Evolutionary conservation across 192 early-diverging fungal genomes (phyloP), one percentile per base, ranked within the genome.

Genomic region (Coemansia reversa): DNA sequence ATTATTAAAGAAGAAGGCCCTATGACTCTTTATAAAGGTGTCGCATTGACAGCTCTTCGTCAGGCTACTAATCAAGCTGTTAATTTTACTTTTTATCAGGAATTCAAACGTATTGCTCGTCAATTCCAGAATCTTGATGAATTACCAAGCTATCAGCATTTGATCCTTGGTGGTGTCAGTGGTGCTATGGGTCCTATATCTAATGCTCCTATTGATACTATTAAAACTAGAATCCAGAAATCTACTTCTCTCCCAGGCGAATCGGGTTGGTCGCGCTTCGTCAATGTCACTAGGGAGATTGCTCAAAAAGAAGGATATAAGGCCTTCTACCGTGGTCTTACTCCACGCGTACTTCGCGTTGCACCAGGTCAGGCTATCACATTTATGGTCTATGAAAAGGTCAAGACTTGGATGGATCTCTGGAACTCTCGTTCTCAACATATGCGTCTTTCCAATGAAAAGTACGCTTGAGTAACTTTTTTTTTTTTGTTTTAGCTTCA

Each of bases 31-130:
- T 98, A 97, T 84, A 94, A 95, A 82, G 96, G 96, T 61, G 93
- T 98, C 4, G 86, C 88, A 12, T 82, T 98, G 58, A 98, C 96
- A 2, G 94, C 93, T 22, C 81, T 95, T 20, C 89, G 96, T 57
- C 94, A 98, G 84, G 88, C 91, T 79, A 96, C 92, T 60, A 98
- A 98, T 86, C 96, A 98, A 75, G 96, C 95, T 52, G 96, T 92
- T 72, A 98, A 98, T 86, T 98, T 98, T 76, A 97, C 96, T 1
- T 92, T 92, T 22, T 98, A 97, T 83, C 92, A 94, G 54, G 91
- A 92, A 73, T 85, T 98, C 71, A 97, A 96, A 81, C 87, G 85
- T 19, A 76, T 85, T 25, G 87, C 92, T 6, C 82, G 86, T 66
- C 83, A 85, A 11, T 19, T 84, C 16, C 96, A 98, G 58, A 75